These are phyloP conservation scores for Taxillus chinensis DNA, from an alignment of 164 flowering plant genomes.

Conservation along the genomic window DNA sequence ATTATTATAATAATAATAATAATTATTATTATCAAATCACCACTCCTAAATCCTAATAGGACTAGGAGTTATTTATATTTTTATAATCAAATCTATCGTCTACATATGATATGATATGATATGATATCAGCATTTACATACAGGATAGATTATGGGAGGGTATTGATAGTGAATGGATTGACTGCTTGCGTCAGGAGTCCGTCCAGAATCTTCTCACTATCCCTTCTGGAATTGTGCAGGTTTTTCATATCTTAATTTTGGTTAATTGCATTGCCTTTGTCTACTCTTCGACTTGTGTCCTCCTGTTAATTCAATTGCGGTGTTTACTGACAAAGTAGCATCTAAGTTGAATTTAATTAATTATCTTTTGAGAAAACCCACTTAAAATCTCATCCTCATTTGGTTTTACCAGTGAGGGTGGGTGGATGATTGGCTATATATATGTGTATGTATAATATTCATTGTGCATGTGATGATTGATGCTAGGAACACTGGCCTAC, in stretches of 20 bases:
- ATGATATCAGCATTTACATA: neutral
- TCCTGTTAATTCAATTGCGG: no score
- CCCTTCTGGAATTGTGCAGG: slow-evolving; percentile 77
- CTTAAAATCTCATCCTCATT: no score
- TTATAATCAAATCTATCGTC: neutral
- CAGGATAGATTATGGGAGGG: slow-evolving; percentile 78
- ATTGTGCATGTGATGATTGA: neutral
- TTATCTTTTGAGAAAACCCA: no score
- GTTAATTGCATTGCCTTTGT: no score
- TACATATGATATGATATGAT: neutral
- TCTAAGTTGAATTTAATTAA: no score
- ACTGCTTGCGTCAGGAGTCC: slow-evolving; percentile 51
- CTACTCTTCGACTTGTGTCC: no score
- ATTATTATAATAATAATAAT: no score
- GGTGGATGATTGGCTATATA: neutral
- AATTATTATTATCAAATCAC: slow-evolving; percentile 7
- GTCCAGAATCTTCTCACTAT: slow-evolving; percentile 50
- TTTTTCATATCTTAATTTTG: slow-evolving; percentile 2
- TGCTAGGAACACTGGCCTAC: slow-evolving; percentile 69
- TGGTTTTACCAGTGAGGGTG: no score
- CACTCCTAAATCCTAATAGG: no score
- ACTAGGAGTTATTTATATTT: neutral
- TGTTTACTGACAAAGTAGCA: no score
- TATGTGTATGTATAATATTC: neutral
- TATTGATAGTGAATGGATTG: slow-evolving; percentile 67